Evolutionary conservation across 495 filamentous ascomycete genomes (phyloP).

Genomic region (Penicillium silybi): DNA sequence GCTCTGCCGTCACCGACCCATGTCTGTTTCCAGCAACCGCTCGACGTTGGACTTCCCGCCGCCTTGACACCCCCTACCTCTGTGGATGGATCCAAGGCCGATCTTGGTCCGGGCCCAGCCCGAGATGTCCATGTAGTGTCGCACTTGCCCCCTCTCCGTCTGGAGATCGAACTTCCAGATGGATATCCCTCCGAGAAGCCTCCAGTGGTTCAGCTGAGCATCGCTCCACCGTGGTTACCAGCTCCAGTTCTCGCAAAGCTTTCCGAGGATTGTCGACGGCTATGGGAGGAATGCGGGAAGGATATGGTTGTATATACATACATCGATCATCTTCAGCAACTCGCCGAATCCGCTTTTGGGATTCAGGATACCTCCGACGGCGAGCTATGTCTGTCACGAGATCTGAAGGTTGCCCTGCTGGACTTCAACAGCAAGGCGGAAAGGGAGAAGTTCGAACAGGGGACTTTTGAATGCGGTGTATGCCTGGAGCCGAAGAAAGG

Average conservation of each 20-base stretch:
- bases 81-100: constrained; percentile 31
- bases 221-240: constrained; percentile 69
- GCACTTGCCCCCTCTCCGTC: constrained; percentile 70
- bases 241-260: constrained; percentile 52
- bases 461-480: constrained; percentile 85
- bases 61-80: constrained; percentile 47
- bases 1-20: constrained; percentile 63
- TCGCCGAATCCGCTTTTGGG: constrained; percentile 73
- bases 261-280: constrained; percentile 50
- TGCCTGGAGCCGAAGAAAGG: constrained; percentile 96
- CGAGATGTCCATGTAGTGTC: constrained; percentile 61
- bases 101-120: constrained; percentile 8
- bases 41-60: constrained; percentile 35
- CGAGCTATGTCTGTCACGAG: constrained; percentile 37
- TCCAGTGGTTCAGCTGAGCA: constrained; percentile 62
- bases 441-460: constrained; percentile 69
- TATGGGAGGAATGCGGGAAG: constrained; percentile 83
- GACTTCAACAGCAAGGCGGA: constrained; percentile 74
- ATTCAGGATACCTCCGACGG: constrained; percentile 51
- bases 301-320: constrained; percentile 77
- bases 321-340: constrained; percentile 82
- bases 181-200: constrained; percentile 69
- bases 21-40: constrained; percentile 61
- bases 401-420: constrained; percentile 68
- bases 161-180: constrained; percentile 66